A percentile compares a stretch with the other conserved stretches of the same genome.
Conservation (phyloP, 2,329 filamentous ascomycete genomes). For the Fusarium citri region DNA sequence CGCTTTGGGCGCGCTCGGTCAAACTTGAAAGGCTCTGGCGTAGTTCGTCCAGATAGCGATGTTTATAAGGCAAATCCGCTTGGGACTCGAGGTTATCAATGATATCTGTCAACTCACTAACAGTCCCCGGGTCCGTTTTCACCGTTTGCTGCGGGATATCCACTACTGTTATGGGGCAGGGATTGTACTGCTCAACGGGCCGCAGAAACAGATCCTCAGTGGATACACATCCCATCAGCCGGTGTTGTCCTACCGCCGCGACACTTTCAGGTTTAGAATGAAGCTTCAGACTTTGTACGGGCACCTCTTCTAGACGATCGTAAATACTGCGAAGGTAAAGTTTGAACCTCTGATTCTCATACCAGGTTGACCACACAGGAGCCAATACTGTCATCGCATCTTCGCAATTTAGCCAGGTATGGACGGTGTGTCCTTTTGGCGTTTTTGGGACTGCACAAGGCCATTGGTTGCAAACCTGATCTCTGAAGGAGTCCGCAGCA, state of each 20-base stretch:
- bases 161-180: too few relatives aligned
- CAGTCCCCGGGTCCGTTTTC: accelerated
- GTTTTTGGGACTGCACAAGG: background rate
- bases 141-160: too few relatives aligned
- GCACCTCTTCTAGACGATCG: background rate
- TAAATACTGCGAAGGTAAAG: constrained; percentile 8
- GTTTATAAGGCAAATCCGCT: constrained; percentile 16
- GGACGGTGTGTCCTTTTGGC: too few relatives aligned
- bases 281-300: background rate
- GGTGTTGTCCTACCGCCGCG: background rate
- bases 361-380: too few relatives aligned
- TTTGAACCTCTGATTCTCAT: constrained; percentile 25
- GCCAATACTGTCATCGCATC: too few relatives aligned
- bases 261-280: background rate
- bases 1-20: background rate
- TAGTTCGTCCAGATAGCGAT: constrained; percentile 24
- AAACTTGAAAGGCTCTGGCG: constrained; percentile 26
- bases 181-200: too few relatives aligned
- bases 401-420: too few relatives aligned
- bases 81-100: constrained; percentile 12
- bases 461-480: too few relatives aligned
- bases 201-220: constrained; percentile 23
- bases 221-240: constrained; percentile 14
- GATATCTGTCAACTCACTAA: background rate
- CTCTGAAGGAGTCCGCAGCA: too few relatives aligned